Evolutionary conservation across 139 green algal species (phyloP), one percentile per base, ranked within the genome.

Genomic region (Gonium pectorale): DNA sequence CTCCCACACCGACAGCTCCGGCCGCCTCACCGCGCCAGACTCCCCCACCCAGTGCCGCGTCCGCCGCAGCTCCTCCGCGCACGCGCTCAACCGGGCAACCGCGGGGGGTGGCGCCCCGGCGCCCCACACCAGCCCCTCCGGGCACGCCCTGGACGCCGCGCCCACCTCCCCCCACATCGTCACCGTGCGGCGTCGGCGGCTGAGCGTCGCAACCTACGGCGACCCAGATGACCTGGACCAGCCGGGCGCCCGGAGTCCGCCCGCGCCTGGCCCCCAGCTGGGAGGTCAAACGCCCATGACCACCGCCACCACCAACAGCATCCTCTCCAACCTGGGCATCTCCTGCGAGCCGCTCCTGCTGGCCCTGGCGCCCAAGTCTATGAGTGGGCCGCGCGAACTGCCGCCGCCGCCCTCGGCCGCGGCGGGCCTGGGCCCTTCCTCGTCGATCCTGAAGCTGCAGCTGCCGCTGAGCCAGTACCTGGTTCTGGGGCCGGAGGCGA

Each of bases 151-250:
- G 6, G 56, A 66, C 13, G 38, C 37, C 19, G 13, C 38, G 27
- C 5, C 35, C 15, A 27, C 4, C 26, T 43, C 46, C 5, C 67
- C 15, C 64, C 31, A 27, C n/a, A 8, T 22, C 41, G 60, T 2
- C 37, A 43, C 9, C 38, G 11, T 31, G 2, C 54, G 73, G 13
- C 37, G 73, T 27, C 51, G 73, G 13, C 73, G 73, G 26, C 37
- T 81, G 6, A 81, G 73, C 73, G 60, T 81, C 9, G 64, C 73
- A 0, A 70, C 73, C 21, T 81, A 68, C 29, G 38, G 27, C 38
- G 73, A 81, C 27, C 11, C 9, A 5, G 49, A 7, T 27, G 54
- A 63, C 15, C 15, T 15, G 26, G 54, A 7, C 54, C 26, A 24
- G 2, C 26, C 54, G 26, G 54, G 8, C 13, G 2, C 54, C 54